Base-by-base conservation (phyloP, 306 rosid species). In the Delonix regia region DNA sequence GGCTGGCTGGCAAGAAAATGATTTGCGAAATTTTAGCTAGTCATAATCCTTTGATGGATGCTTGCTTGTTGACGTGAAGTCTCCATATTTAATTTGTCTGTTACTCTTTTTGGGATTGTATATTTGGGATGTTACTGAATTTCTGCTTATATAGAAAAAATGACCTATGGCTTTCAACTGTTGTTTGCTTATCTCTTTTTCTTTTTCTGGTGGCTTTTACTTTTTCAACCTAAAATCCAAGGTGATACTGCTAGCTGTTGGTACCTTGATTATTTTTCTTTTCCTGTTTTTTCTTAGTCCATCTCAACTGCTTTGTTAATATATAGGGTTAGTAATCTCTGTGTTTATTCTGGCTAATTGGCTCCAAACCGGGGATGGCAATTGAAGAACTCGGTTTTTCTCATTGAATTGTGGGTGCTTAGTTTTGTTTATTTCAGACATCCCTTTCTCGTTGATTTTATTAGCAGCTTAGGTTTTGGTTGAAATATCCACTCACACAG, bases 381-480 rank as follows among this genome's bases (percentile, higher is more conserved):
- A 34, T 44, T 36, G 27, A 34, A 66, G 36, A 81, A 74, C 45
- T 59, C 21, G 24, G 21, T 66, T 66, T 53, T 15, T 15, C 69
- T 55, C 72, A 3, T 56, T 74, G 45, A 5, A n/a, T 63, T 33
- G 14, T 62, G 15, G 53, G 36, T 77, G 56, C 78, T 42, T 53
- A 55, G 63, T 72, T 73, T 22, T 74, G 27, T 77, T n/a, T 66
- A 22, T 57, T 79, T 64, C 56, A 70, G 16, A 51, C 45, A 16
- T 39, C 22, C 44, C 36, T 75, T 4, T 52, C 33, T 24, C 63
- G 28, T 53, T 39, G 73, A 69, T 18, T 76, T 61, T 59, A 36
- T 59, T 12, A 69, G 53, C 22, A 70, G 81, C 68, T 69, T 77
- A 47, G 30, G 9, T 62, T 70, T 30, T 70, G 41, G 34, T 61